Evolutionary conservation across 1,139 yeast species (phyloP).

Genomic region (Lodderomyces orthopsilosis): DNA sequence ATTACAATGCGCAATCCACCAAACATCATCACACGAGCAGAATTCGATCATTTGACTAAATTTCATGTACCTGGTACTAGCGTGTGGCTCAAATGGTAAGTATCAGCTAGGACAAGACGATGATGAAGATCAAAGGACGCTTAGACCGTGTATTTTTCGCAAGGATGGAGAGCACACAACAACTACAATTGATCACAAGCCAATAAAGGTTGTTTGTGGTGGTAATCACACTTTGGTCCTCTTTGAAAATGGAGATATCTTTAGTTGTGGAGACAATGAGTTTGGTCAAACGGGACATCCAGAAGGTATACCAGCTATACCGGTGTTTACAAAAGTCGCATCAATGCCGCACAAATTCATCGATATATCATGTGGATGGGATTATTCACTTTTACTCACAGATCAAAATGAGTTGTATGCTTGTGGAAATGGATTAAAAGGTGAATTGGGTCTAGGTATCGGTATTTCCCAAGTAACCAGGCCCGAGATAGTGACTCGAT

Average conservation of each 20-base stretch:
- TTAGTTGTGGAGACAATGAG: slow-evolving; percentile 58
- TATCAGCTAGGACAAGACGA: slow-evolving; percentile 70
- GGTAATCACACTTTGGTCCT: slow-evolving; percentile 83
- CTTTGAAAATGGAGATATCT: slow-evolving; percentile 50
- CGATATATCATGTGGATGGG: slow-evolving; percentile 74
- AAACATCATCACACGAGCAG: background rate
- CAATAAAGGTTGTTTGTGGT: slow-evolving; percentile 60
- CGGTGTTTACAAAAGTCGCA: slow-evolving; percentile 4
- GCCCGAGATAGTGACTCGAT: slow-evolving; percentile 14
- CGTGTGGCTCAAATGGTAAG: slow-evolving; percentile 84
- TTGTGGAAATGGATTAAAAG: slow-evolving; percentile 65
- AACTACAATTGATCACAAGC: slow-evolving; percentile 14
- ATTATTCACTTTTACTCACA: slow-evolving; percentile 56
- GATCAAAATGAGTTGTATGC: slow-evolving; percentile 40
- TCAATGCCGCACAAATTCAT: slow-evolving; percentile 16
- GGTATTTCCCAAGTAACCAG: slow-evolving; percentile 10
- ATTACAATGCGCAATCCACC: no score
- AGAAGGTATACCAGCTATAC: slow-evolving; percentile 15
- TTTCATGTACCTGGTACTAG: slow-evolving; percentile 29
- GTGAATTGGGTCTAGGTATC: slow-evolving; percentile 69
- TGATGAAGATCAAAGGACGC: slow-evolving; percentile 46
- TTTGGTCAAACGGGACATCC: slow-evolving; percentile 51
- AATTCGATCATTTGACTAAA: background rate
- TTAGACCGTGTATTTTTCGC: slow-evolving; percentile 25
- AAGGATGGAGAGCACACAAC: slow-evolving; percentile 7